These are phyloP conservation scores for Prunus mira DNA, from an alignment of 306 rosid species.

Conservation along the genomic window DNA sequence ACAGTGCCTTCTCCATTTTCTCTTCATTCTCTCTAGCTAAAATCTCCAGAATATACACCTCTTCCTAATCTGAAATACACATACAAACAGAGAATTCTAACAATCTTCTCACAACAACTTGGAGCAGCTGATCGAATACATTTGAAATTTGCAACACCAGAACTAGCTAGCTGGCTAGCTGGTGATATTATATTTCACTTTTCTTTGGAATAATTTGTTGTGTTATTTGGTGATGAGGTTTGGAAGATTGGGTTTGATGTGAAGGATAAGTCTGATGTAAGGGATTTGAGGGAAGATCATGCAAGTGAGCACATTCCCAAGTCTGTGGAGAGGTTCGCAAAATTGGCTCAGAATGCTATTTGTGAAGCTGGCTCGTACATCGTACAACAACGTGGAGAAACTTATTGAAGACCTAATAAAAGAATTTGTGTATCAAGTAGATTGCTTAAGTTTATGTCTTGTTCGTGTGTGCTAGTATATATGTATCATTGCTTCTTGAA, in stretches of 20 bases:
- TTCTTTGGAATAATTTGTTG: no score
- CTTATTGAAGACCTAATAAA: background rate
- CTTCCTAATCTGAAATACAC: no score
- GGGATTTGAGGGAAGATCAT: background rate
- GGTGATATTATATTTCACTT: no score
- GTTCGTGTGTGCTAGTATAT: no score
- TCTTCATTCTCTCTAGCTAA: no score
- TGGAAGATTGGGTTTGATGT: slow-evolving; percentile 10
- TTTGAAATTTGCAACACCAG: background rate
- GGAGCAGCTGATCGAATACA: slow-evolving; percentile 13
- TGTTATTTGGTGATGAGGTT: background rate
- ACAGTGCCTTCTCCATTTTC: no score
- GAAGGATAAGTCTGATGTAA: slow-evolving; percentile 14
- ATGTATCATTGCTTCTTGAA: no score
- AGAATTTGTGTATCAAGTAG: no score
- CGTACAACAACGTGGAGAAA: background rate
- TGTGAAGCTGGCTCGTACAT: background rate
- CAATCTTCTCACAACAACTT: slow-evolving; percentile 20
- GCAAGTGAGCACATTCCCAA: background rate
- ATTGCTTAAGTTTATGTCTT: no score
- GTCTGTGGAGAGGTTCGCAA: no score
- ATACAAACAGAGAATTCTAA: no score
- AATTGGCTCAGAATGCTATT: background rate
- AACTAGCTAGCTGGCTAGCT: background rate
- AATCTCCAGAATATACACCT: no score